Base-by-base conservation (phyloP, 164 flowering plant genomes). In the Stephania japonica region DNA sequence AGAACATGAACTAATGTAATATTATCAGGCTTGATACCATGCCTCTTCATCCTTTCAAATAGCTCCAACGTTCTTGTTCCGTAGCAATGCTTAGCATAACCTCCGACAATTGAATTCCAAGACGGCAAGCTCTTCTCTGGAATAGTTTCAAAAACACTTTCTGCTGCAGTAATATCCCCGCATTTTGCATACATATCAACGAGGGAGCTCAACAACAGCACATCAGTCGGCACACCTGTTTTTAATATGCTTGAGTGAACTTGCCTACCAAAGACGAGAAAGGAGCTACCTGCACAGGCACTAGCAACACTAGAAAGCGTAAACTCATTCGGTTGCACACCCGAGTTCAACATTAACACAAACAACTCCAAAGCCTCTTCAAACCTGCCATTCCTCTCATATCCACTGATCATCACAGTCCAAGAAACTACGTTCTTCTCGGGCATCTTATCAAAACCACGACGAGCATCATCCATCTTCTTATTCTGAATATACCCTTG, bases 391-490 rank as follows among this genome's bases (percentile, higher is more conserved):
- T 75, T 70, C 27, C 77, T 81, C 73, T 81, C 87, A 61, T 83
- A 87, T 24, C 90, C 93, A 62, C 73, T 84, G 26, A 89, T 85
- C 91, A 87, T 87, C 5, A 76, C 86, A 8, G 90, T 89, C 93
- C 91, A 87, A 16, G 90, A 81, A 32, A 86, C 81, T 24, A 85
- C 90, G 78, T 86, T 87, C 70, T 78, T 82, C 67, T 81, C 80
- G 18, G 75, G 71, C 83, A 86, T 84, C 68, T 50, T 62, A 26
- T 85, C 65, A 64, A 88, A 88, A 44, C 80, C 32, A 16, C 73
- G 68, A 44, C 84, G 64, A 75, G 88, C 91, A 75, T 78, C 71
- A 49, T 75, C 67, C 21, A 84, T 73, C 75, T 72, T 77, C 68
- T 78, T 80, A 63, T 85, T 85, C 47, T 27, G 27, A 38, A 87